These are phyloP conservation scores for Globisporangium lucens DNA, from an alignment of 352 stramenopile species.

Conservation along the genomic window DNA sequence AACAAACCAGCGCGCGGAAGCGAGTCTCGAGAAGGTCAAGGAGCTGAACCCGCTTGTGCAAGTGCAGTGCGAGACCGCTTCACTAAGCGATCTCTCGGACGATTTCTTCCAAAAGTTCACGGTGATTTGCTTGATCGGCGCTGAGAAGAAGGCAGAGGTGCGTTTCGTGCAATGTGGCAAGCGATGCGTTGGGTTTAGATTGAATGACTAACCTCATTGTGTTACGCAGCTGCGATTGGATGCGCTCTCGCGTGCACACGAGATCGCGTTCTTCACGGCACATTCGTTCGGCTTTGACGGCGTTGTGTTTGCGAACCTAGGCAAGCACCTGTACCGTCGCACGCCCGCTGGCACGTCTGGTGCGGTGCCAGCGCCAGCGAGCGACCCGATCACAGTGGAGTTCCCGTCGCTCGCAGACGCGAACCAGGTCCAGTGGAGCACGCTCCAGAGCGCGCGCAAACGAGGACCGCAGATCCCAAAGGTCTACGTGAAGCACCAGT, in stretches of 20 bases:
- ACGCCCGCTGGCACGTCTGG: constrained; percentile 16
- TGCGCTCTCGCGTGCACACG: constrained; percentile 45
- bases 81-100: constrained; percentile 46
- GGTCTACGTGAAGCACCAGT: constrained; percentile 77
- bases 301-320: constrained; percentile 79
- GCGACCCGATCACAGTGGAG: constrained; percentile 34
- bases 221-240: constrained; percentile 48
- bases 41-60: constrained; percentile 94
- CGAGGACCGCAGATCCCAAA: constrained; percentile 65
- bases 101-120: constrained; percentile 86
- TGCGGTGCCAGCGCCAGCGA: constrained; percentile 22
- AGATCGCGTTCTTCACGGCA: constrained; percentile 72
- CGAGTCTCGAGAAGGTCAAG: constrained; percentile 79
- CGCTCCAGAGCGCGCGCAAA: constrained; percentile 64
- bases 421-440: constrained; percentile 53
- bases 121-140: constrained; percentile 74
- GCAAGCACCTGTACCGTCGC: constrained; percentile 60
- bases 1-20: constrained; percentile 56
- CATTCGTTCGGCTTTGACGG: constrained; percentile 77
- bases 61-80: constrained; percentile 77
- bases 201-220: background rate
- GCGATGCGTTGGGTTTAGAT: background rate
- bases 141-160: constrained; percentile 40
- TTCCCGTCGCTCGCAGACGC: constrained; percentile 59
- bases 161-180: background rate